A percentile compares a stretch with the other conserved stretches of the same genome.
Conservation (phyloP, 2,329 filamentous ascomycete species). For the Penicillium sp. region DNA sequence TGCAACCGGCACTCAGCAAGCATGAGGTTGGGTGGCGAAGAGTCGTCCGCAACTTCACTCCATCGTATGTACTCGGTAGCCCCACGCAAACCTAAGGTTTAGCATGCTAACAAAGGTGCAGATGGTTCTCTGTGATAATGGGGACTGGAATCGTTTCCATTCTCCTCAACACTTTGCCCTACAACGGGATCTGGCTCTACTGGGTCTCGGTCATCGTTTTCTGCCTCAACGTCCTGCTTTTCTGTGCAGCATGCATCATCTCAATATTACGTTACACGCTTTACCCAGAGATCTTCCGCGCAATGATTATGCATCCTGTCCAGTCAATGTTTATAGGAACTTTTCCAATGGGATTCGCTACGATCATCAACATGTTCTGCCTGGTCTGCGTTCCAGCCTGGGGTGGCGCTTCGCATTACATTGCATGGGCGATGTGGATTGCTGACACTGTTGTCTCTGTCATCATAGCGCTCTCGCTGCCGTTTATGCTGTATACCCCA, state of each 20-base stretch:
- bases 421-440: slow-evolving; percentile 65
- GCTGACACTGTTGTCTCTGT: slow-evolving; percentile 60
- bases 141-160: slow-evolving; percentile 49
- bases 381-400: slow-evolving; percentile 64
- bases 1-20: slow-evolving; percentile 29
- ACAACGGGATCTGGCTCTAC: slow-evolving; percentile 45
- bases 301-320: slow-evolving; percentile 69
- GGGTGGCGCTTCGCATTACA: slow-evolving; percentile 61
- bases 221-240: slow-evolving; percentile 42
- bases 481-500: slow-evolving; percentile 59
- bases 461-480: slow-evolving; percentile 59
- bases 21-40: slow-evolving; percentile 44
- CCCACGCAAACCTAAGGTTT: not conserved
- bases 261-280: slow-evolving; percentile 66
- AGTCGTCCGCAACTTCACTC: slow-evolving; percentile 46
- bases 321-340: slow-evolving; percentile 73
- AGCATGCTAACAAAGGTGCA: slow-evolving; percentile 20
- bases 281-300: slow-evolving; percentile 68
- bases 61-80: slow-evolving; percentile 41
- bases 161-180: slow-evolving; percentile 43
- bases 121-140: slow-evolving; percentile 51
- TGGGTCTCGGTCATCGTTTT: slow-evolving; percentile 46
- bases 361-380: slow-evolving; percentile 69
- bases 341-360: slow-evolving; percentile 71
- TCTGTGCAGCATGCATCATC: slow-evolving; percentile 46